Evolutionary conservation across 2,329 filamentous ascomycete species (phyloP).

Genomic region (Dryadomyces quercivorus): DNA sequence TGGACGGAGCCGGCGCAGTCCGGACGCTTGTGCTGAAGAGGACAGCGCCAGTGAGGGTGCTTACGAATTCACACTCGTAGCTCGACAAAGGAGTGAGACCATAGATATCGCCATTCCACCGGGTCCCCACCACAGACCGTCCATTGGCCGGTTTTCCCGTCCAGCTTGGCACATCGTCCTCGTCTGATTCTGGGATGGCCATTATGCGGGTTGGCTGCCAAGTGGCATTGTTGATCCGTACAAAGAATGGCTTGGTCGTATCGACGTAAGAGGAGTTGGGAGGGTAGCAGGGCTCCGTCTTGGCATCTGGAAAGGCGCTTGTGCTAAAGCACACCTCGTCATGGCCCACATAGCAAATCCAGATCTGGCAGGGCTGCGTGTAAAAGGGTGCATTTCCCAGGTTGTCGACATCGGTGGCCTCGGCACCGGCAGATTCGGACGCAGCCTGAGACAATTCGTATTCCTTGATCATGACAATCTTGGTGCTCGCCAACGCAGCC

Average conservation of each 20-base stretch:
- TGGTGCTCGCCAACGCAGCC: slow-evolving; percentile 89
- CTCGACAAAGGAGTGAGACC: slow-evolving; percentile 59
- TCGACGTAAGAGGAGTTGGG: slow-evolving; percentile 40
- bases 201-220: slow-evolving; percentile 70
- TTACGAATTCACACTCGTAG: slow-evolving; percentile 69
- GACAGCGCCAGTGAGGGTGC: slow-evolving; percentile 50
- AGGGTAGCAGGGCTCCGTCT: slow-evolving; percentile 7
- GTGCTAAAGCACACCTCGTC: slow-evolving; percentile 69
- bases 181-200: slow-evolving; percentile 22
- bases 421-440: slow-evolving; percentile 60
- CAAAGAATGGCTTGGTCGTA: slow-evolving; percentile 63
- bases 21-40: slow-evolving; percentile 62
- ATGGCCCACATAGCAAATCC: slow-evolving; percentile 69
- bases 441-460: slow-evolving; percentile 71
- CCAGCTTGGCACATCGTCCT: slow-evolving; percentile 6
- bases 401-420: slow-evolving; percentile 66
- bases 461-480: slow-evolving; percentile 91
- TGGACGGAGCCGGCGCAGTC: slow-evolving; percentile 41
- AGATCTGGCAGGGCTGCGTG: slow-evolving; percentile 58
- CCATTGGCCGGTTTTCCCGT: background rate
- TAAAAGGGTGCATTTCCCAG: slow-evolving; percentile 65
- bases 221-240: slow-evolving; percentile 64
- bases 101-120: slow-evolving; percentile 62
- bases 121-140: slow-evolving; percentile 24
- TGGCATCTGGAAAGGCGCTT: slow-evolving; percentile 44